Evolutionary conservation across 805 yeast genomes (phyloP).

Genomic region (Suhomyces emberorum): DNA sequence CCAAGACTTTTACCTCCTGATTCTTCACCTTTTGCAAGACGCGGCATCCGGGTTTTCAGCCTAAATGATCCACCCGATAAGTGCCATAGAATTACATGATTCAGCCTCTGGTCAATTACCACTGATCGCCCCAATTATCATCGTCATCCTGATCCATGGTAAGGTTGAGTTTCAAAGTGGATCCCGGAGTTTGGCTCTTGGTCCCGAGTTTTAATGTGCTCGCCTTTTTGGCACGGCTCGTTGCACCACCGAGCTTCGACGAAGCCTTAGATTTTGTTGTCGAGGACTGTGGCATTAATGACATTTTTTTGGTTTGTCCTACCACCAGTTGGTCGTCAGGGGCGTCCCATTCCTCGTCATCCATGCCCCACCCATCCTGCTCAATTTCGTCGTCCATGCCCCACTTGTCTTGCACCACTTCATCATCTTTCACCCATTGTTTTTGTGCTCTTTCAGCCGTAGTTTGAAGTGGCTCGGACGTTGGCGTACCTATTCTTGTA

Average conservation of each 20-base stretch:
- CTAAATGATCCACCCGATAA: no score
- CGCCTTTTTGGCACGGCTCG: slow-evolving; percentile 10
- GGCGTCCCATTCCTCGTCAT: slow-evolving; percentile 5
- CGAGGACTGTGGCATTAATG: slow-evolving; percentile 3
- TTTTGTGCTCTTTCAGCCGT: neutral
- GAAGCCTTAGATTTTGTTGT: slow-evolving; percentile 4
- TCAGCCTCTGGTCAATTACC: neutral
- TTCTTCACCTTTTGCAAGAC: no score
- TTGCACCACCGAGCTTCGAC: slow-evolving; percentile 1
- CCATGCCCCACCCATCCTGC: slow-evolving; percentile 23
- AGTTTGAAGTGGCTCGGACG: slow-evolving; percentile 9
- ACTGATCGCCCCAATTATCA: slow-evolving; percentile 28
- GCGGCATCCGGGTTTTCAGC: no score
- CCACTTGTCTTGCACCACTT: slow-evolving; percentile 1
- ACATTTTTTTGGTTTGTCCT: neutral
- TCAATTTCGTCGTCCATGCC: slow-evolving; percentile 5
- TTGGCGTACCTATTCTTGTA: slow-evolving; percentile 27
- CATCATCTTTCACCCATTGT: neutral
- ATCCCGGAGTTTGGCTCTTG: slow-evolving; percentile 14
- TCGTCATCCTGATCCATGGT: slow-evolving; percentile 21
- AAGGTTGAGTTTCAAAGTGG: slow-evolving; percentile 24
- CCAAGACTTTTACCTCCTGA: no score
- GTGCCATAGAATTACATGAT: neutral
- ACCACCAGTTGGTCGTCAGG: neutral
- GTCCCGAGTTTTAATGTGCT: slow-evolving; percentile 23